Base-by-base conservation (phyloP, 2,329 filamentous ascomycete genomes). In the Claviceps cyperi region DNA sequence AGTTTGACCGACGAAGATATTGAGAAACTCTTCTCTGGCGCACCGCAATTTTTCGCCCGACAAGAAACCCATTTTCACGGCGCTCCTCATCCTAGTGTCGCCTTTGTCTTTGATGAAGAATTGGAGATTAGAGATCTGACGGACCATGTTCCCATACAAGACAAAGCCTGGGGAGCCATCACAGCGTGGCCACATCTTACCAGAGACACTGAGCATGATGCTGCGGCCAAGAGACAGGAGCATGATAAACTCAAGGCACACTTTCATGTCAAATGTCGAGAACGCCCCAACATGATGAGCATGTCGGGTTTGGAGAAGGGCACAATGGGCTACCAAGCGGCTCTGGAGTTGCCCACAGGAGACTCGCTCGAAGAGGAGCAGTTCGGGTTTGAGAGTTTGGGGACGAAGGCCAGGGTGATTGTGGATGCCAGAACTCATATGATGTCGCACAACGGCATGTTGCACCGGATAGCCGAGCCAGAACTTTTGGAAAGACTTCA, bases 11-110 rank as follows among this genome's bases (percentile, higher is more conserved):
- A 78, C 44, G 67, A 71, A 40, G 79, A 84, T 56, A 68, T 86
- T 48, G 78, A 82, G 65, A 78, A 80, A 63, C 74, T 86, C 58
- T 87, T 86, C 69, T 84, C 82, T 24, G 83, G 83, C n/a, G 83
- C 83, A 43, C 83, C 83, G 54, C 81, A 85, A 61, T 86, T 83
- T 68, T 81, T 80, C 62, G 74, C 78, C 56, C 73, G 77, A 48
- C 75, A 72, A 51, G 74, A 79, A 57, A 75, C 76, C 39, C 76
- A 80, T 62, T 76, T 72, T 60, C 74, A 73, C 52, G 78, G 73
- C 47, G 76, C 78, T 38, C 76, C 77, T 21, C 74, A 79, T 57
- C 81, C 82, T 21, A 78, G 72, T 46, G 79, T 82, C 28, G 77
- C 78, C 38, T 86, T 81, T 60, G 82, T 81, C 1, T 85, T 81